Conservation (phyloP, 106 monocot genomes). For the Apostasia shenzhenica region DNA sequence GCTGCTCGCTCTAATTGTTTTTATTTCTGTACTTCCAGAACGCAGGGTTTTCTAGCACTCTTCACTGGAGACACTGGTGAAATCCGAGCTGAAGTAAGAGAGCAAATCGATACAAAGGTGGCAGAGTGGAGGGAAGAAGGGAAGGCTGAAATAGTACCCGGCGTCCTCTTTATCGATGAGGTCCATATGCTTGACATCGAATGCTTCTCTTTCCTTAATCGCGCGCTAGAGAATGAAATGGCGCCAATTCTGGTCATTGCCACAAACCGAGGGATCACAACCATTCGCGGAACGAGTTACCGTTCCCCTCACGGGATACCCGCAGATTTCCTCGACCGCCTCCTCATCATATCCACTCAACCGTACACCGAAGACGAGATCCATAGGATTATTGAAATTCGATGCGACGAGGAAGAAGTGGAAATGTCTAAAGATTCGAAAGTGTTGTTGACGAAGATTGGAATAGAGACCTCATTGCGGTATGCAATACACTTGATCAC, state of each 20-base stretch:
- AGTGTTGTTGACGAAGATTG: slow-evolving; percentile 74
- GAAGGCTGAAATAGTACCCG: slow-evolving; percentile 87
- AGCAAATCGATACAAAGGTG: slow-evolving; percentile 91
- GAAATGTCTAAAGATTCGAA: slow-evolving; percentile 81
- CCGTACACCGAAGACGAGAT: slow-evolving; percentile 84
- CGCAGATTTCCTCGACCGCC: slow-evolving; percentile 82
- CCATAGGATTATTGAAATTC: slow-evolving; percentile 70
- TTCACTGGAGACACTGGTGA: slow-evolving; percentile 98
- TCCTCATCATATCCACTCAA: slow-evolving; percentile 82
- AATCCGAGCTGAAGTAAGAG: slow-evolving; percentile 84
- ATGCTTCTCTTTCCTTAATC: slow-evolving; percentile 97
- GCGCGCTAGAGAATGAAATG: slow-evolving; percentile 85
- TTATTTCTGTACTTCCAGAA: slow-evolving; percentile 24
- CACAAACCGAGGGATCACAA: slow-evolving; percentile 84
- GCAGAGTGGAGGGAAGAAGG: slow-evolving; percentile 96
- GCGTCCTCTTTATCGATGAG: slow-evolving; percentile 96
- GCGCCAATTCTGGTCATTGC: slow-evolving; percentile 85
- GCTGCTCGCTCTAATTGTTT: too few species aligned
- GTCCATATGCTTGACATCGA: slow-evolving; percentile 99
- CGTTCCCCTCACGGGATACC: slow-evolving; percentile 90
- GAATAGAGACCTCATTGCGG: slow-evolving; percentile 74
- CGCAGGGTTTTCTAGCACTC: slow-evolving; percentile 92
- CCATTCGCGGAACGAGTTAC: slow-evolving; percentile 86
- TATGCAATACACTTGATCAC: slow-evolving; percentile 87
- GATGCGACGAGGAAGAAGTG: slow-evolving; percentile 93